Conservation (phyloP, 2,329 filamentous ascomycete species). For the Penicillium sp. region DNA sequence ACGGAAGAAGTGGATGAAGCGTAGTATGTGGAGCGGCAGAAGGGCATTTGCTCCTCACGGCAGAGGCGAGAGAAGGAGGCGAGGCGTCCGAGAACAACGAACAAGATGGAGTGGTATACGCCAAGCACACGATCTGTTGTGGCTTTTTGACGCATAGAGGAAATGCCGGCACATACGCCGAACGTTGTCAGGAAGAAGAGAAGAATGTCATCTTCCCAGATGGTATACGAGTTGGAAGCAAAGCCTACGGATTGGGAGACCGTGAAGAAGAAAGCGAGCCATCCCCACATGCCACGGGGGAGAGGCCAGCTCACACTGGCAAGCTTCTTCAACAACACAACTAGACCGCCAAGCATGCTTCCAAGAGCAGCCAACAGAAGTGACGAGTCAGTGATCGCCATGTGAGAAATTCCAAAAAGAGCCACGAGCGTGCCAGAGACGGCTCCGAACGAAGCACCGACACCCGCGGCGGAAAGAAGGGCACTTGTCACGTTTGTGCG, state of each 20-base stretch:
- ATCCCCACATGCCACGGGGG: conserved; percentile 80
- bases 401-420: conserved; percentile 22
- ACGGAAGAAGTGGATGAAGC: conserved; percentile 86
- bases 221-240: conserved; percentile 95
- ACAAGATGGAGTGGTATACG: conserved; percentile 77
- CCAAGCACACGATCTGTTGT: conserved; percentile 66
- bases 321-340: conserved; percentile 37
- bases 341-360: conserved; percentile 40
- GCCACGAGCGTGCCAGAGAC: conserved; percentile 22
- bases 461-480: conserved; percentile 47
- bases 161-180: conserved; percentile 65
- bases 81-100: conserved; percentile 69
- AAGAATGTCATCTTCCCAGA: conserved; percentile 95
- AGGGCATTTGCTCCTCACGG: conserved; percentile 97
- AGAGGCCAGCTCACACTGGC: conserved; percentile 47
- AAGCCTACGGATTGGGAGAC: conserved; percentile 88
- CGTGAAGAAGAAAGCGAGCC: conserved; percentile 73
- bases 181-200: conserved; percentile 89
- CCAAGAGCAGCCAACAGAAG: conserved; percentile 40
- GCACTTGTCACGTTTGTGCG: conserved; percentile 48
- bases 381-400: conserved; percentile 28
- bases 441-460: conserved; percentile 45
- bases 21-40: conserved; percentile 92
- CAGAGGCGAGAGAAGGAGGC: conserved; percentile 88
- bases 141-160: conserved; percentile 66